Conservation (phyloP, 371 early-diverging fungal genomes). For the Mortierella sp. region DNA sequence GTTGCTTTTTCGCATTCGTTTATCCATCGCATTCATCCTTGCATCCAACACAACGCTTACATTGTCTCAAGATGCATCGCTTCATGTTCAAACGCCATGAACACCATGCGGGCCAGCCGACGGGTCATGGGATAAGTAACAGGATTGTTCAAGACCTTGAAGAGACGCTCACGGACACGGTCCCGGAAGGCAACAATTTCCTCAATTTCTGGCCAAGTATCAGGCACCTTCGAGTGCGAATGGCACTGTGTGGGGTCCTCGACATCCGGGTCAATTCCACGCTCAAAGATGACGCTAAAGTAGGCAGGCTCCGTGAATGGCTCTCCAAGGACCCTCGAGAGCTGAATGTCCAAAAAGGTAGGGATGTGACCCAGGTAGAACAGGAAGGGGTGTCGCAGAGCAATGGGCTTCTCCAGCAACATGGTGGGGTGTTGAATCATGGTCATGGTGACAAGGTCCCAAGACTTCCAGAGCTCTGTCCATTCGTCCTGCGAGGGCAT, state of each 20-base stretch:
- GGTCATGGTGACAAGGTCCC: conserved; percentile 79
- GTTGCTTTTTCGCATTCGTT: not conserved
- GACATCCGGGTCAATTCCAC: conserved; percentile 94
- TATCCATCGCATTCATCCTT: not conserved
- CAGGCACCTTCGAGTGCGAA: conserved; percentile 85
- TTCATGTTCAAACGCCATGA: conserved; percentile 94
- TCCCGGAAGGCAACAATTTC: conserved; percentile 77
- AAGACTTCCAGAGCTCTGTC: conserved; percentile 83
- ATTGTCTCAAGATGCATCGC: conserved; percentile 93
- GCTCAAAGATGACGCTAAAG: conserved; percentile 88
- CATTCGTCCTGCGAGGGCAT: conserved; percentile 69
- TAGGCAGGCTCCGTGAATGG: conserved; percentile 70
- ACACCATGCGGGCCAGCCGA: conserved; percentile 74
- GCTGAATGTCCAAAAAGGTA: conserved; percentile 87
- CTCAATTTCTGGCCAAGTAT: conserved; percentile 79
- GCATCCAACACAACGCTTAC: not conserved
- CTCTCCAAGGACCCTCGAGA: conserved; percentile 71
- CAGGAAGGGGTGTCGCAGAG: conserved; percentile 88
- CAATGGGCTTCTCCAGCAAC: conserved; percentile 82
- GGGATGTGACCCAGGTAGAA: conserved; percentile 95
- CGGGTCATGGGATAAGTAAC: conserved; percentile 58
- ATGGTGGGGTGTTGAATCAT: conserved; percentile 71
- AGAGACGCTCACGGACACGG: conserved; percentile 70
- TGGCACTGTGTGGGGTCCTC: conserved; percentile 85
- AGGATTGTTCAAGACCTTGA: conserved; percentile 59